These are phyloP conservation scores for Zizania palustris DNA, from an alignment of 202 grass and related monocot species.

Conservation along the genomic window DNA sequence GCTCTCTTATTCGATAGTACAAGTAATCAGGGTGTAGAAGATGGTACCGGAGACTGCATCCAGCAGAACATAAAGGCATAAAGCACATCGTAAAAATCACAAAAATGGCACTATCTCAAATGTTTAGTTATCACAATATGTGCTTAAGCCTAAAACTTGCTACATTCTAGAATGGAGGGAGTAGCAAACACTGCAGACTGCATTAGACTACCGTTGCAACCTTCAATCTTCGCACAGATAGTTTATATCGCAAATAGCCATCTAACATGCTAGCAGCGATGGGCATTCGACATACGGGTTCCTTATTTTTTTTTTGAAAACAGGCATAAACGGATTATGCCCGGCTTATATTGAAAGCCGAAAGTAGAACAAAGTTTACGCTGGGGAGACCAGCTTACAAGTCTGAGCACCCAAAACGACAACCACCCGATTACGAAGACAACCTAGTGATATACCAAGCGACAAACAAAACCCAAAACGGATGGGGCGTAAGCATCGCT, in stretches of 20 bases:
- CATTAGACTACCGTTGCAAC: constrained; percentile 1
- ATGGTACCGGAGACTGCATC: constrained; percentile 86
- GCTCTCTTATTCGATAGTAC: constrained; percentile 90
- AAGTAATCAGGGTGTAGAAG: constrained; percentile 97
- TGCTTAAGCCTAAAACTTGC: too few species aligned
- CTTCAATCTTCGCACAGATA: neutral
- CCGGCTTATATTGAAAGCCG: too few species aligned
- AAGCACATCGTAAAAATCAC: constrained; percentile 25
- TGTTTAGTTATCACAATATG: neutral
- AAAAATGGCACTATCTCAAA: neutral
- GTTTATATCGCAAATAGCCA: neutral
- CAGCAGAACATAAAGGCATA: constrained; percentile 22
- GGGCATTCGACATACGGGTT: neutral
- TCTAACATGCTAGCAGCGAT: neutral
- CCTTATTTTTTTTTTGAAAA: too few species aligned
- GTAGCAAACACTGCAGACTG: neutral
- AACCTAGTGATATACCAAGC: too few species aligned
- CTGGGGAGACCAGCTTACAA: too few species aligned
- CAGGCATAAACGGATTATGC: too few species aligned
- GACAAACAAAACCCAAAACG: too few species aligned
- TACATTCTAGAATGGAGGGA: too few species aligned
- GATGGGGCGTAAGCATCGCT: too few species aligned
- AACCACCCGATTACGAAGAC: too few species aligned
- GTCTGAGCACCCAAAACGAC: too few species aligned
- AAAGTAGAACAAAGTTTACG: too few species aligned